These are phyloP conservation scores for Phaffomyces opuntiae DNA, from an alignment of 805 yeast genomes.

Conservation along the genomic window DNA sequence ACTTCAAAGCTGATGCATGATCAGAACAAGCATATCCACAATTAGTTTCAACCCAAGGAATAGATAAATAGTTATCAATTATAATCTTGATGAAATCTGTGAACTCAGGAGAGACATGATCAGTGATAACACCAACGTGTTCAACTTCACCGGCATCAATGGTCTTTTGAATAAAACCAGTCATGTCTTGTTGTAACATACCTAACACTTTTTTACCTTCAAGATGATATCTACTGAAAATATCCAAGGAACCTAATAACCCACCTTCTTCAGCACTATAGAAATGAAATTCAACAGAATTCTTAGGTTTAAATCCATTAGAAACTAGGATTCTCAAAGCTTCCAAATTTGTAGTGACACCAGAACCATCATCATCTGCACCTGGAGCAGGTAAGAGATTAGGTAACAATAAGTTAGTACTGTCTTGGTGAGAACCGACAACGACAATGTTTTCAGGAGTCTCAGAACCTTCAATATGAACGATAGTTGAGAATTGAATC, in stretches of 20 bases:
- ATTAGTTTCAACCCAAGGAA: slow-evolving; percentile 63
- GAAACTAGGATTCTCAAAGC: slow-evolving; percentile 57
- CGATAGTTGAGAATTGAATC: slow-evolving; percentile 74
- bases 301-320: slow-evolving; percentile 43
- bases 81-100: slow-evolving; percentile 41
- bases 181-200: slow-evolving; percentile 91
- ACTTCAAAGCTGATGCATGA: slow-evolving; percentile 77
- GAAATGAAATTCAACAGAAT: slow-evolving; percentile 87
- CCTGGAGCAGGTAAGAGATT: slow-evolving; percentile 74
- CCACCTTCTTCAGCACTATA: slow-evolving; percentile 96
- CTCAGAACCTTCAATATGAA: slow-evolving; percentile 46
- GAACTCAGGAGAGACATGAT: slow-evolving; percentile 19
- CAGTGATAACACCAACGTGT: slow-evolving; percentile 66
- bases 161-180: slow-evolving; percentile 22
- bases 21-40: slow-evolving; percentile 96
- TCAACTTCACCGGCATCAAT: slow-evolving; percentile 37
- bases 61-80: slow-evolving; percentile 53
- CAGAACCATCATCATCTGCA: slow-evolving; percentile 93
- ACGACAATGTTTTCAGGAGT: slow-evolving; percentile 45
- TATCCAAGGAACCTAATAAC: slow-evolving; percentile 74
- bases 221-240: slow-evolving; percentile 49
- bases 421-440: slow-evolving; percentile 87
- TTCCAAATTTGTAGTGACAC: slow-evolving; percentile 73
- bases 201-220: slow-evolving; percentile 54
- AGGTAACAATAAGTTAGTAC: slow-evolving; percentile 70